Evolutionary conservation across 2,329 filamentous ascomycete species (phyloP).

Genomic region (Cercospora sojina): DNA sequence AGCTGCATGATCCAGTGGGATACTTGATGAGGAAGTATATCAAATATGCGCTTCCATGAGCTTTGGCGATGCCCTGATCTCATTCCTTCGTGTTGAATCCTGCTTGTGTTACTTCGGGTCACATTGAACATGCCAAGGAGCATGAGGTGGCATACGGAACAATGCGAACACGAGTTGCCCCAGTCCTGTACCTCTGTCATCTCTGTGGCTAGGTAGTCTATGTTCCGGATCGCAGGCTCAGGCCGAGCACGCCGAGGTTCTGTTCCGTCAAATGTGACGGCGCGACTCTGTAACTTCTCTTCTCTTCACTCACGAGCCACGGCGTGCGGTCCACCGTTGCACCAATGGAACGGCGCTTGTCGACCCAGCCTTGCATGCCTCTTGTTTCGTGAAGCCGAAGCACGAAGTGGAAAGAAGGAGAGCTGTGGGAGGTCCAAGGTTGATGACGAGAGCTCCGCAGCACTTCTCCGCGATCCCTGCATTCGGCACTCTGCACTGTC

Average conservation of each 20-base stretch:
- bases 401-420: neutral
- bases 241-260: neutral
- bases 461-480: conserved; percentile 3
- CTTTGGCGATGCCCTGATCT: no score
- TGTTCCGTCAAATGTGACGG: no score
- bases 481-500: neutral
- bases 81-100: no score
- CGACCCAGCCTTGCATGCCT: neutral
- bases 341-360: neutral
- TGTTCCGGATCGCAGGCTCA: neutral
- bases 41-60: neutral
- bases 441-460: conserved; percentile 5
- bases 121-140: neutral
- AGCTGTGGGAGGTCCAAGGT: neutral
- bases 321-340: neutral
- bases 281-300: no score
- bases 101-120: neutral
- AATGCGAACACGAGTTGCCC: neutral
- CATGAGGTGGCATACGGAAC: neutral
- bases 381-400: neutral
- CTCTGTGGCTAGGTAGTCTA: neutral
- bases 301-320: neutral
- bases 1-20: conserved; percentile 39
- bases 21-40: conserved; percentile 42
- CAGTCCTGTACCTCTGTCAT: neutral